Evolutionary conservation across 179 eudicot species (phyloP).

Genomic region (Silene noctiflora): DNA sequence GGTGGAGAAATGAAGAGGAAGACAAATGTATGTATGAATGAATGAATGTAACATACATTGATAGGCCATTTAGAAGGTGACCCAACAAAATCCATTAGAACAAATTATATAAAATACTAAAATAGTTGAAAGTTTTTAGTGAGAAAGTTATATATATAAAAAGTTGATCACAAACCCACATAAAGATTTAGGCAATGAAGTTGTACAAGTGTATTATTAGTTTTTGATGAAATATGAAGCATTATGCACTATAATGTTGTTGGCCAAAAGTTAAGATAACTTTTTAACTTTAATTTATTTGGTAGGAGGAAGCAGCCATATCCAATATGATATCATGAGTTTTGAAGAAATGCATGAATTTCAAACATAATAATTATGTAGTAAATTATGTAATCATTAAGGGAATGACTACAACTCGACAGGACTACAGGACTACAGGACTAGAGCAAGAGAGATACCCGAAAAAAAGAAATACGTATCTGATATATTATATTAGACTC

Average conservation of each 20-base stretch:
- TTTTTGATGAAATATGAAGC: slow-evolving; percentile 28
- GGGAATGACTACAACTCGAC: slow-evolving; percentile 21
- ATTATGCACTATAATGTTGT: not conserved
- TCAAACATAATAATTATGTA: not conserved
- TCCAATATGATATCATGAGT: slow-evolving; percentile 6
- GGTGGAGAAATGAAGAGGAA: slow-evolving; percentile 16
- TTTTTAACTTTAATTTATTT: not conserved
- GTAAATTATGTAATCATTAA: slow-evolving; percentile 25
- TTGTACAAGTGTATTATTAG: not conserved
- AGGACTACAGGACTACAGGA: too few species aligned
- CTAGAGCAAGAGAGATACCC: too few species aligned
- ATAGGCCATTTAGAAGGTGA: slow-evolving; percentile 9
- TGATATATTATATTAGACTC: too few species aligned
- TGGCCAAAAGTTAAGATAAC: not conserved
- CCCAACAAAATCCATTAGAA: slow-evolving; percentile 7
- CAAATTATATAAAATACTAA: not conserved
- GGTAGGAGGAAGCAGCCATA: not conserved
- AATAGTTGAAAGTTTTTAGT: slow-evolving; percentile 5
- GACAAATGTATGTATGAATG: not conserved
- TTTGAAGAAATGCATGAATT: not conserved
- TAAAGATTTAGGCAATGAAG: slow-evolving; percentile 21
- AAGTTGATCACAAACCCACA: too few species aligned
- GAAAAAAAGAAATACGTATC: too few species aligned
- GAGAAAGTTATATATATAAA: slow-evolving; percentile 17
- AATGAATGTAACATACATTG: slow-evolving; percentile 20